A percentile compares a stretch with the other conserved stretches of the same genome.
Evolutionary conservation across 495 filamentous ascomycete species (phyloP).

Genomic region (Geopyxis carbonaria): DNA sequence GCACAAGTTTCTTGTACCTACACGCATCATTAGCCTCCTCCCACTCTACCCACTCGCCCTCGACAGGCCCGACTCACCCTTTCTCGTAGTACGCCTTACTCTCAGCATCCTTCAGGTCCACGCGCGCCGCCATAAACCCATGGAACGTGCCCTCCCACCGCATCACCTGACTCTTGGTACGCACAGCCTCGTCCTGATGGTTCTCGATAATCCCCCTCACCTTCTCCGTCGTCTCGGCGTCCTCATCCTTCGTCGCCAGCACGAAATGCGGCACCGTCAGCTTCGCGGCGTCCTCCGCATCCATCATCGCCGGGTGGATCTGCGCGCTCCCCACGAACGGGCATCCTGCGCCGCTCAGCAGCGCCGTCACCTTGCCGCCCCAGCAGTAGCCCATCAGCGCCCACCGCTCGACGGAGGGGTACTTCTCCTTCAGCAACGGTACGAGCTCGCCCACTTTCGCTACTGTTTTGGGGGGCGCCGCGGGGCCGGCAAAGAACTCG

Average conservation of each 20-base stretch:
- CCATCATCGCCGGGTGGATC: slow-evolving; percentile 77
- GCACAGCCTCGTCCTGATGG: slow-evolving; percentile 13
- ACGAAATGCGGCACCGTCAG: slow-evolving; percentile 37
- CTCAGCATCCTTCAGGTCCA: slow-evolving; percentile 35
- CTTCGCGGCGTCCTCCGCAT: slow-evolving; percentile 40
- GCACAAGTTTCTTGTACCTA: slow-evolving; percentile 6
- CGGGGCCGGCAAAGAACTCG: slow-evolving; percentile 58
- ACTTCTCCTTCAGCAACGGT: slow-evolving; percentile 33
- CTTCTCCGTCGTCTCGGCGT: slow-evolving; percentile 27
- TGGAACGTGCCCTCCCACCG: slow-evolving; percentile 38
- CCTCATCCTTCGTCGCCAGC: slow-evolving; percentile 39
- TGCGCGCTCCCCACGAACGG: slow-evolving; percentile 54
- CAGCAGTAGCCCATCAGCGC: slow-evolving; percentile 89
- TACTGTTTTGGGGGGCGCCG: slow-evolving; percentile 44
- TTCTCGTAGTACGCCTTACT: slow-evolving; percentile 36
- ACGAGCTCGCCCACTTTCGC: slow-evolving; percentile 45
- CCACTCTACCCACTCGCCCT: not conserved
- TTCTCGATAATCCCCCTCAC: slow-evolving; percentile 29
- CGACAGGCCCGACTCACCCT: slow-evolving; percentile 29
- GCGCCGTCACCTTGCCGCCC: slow-evolving; percentile 67
- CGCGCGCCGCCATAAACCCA: slow-evolving; percentile 47
- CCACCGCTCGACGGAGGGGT: slow-evolving; percentile 54
- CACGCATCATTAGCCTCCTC: not conserved
- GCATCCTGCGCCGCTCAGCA: slow-evolving; percentile 40
- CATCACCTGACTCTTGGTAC: slow-evolving; percentile 31